Evolutionary conservation across 208 protist species (phyloP).

Genomic region (Crithidia fasciculata): DNA sequence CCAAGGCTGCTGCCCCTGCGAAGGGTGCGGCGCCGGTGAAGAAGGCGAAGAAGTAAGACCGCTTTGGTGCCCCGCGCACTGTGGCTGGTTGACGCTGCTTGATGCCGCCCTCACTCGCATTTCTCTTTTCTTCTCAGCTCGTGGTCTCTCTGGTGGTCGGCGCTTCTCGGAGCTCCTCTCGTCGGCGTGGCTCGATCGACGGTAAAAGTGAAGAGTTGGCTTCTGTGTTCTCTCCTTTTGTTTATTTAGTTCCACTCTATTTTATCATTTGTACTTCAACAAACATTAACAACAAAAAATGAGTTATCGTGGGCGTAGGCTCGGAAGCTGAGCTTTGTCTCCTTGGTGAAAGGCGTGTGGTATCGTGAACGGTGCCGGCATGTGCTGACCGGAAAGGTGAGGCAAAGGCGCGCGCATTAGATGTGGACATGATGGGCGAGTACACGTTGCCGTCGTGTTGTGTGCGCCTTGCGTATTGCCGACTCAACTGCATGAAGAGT

Average conservation of each 20-base stretch:
- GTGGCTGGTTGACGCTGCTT: constrained; percentile 4
- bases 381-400: too few species aligned
- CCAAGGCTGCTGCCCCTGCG: constrained; percentile 47
- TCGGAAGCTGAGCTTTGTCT: background rate
- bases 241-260: constrained; percentile 25
- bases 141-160: background rate
- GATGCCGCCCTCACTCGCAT: too few species aligned
- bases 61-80: background rate
- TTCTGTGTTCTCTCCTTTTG: constrained; percentile 20
- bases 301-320: background rate
- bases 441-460: too few species aligned
- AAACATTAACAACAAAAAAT: constrained; percentile 17
- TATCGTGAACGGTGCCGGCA: too few species aligned
- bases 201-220: background rate
- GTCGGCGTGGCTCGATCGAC: too few species aligned
- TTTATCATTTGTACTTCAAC: constrained; percentile 33
- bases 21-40: constrained; percentile 52
- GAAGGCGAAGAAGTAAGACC: constrained; percentile 50
- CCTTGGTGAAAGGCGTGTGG: too few species aligned
- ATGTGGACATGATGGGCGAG: too few species aligned
- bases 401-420: too few species aligned
- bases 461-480: too few species aligned
- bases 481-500: too few species aligned
- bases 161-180: too few species aligned
- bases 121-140: background rate